Percentiles rank a stretch among this genome's conserved stretches.
Conservation (phyloP, 1,284 basidiomycete genomes). For the Ganoderma sinense region DNA sequence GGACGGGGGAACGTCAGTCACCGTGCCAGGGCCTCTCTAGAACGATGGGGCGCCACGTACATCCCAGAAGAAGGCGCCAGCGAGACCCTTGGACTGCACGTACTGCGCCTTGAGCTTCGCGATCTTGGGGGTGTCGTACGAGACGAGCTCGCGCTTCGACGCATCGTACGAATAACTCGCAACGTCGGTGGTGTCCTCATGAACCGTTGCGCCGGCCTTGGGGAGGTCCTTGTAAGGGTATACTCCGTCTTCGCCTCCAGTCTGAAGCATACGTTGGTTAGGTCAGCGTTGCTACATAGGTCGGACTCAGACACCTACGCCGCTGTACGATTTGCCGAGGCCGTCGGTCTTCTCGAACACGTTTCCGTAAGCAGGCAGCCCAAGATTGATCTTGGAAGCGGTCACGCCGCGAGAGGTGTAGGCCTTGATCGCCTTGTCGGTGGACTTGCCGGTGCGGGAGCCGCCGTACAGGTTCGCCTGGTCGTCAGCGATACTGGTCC, state of each 20-base stretch:
- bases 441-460: slow-evolving; percentile 64
- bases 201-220: slow-evolving; percentile 60
- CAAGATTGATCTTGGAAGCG: slow-evolving; percentile 79
- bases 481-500: slow-evolving; percentile 70
- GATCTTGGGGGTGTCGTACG: slow-evolving; percentile 85
- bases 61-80: slow-evolving; percentile 88
- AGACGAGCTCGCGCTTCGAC: slow-evolving; percentile 67
- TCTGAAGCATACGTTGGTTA: slow-evolving; percentile 46
- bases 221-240: slow-evolving; percentile 85
- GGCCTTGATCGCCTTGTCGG: slow-evolving; percentile 74
- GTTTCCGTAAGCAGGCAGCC: slow-evolving; percentile 88
- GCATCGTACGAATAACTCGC: slow-evolving; percentile 83
- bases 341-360: slow-evolving; percentile 84
- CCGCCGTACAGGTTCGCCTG: slow-evolving; percentile 86
- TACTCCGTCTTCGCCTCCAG: slow-evolving; percentile 72
- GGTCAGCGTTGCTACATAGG: too few species aligned
- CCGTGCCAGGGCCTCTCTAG: too few species aligned
- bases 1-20: slow-evolving; percentile 22
- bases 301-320: slow-evolving; percentile 52
- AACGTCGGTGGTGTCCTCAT: slow-evolving; percentile 75
- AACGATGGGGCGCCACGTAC: slow-evolving; percentile 43
- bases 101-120: slow-evolving; percentile 81
- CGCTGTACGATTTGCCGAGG: slow-evolving; percentile 77
- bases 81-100: slow-evolving; percentile 68
- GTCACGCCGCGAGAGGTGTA: slow-evolving; percentile 76